Evolutionary conservation across 257 asterid species (phyloP).

Genomic region (Plantago major): DNA sequence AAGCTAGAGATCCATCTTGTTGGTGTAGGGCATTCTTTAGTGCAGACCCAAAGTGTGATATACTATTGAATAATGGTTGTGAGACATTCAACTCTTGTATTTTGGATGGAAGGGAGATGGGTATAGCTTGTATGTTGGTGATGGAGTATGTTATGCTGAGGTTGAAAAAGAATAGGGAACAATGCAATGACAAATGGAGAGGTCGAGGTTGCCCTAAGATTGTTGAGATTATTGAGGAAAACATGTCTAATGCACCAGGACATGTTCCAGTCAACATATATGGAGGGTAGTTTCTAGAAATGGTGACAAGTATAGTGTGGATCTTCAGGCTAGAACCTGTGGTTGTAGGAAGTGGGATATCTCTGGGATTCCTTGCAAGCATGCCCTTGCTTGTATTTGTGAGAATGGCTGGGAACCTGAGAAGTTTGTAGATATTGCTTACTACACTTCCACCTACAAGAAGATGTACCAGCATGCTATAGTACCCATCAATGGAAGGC

Average conservation of each 20-base stretch:
- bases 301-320: not conserved
- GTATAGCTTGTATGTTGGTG: not conserved
- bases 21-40: not conserved
- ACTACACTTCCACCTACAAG: not conserved
- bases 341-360: not conserved
- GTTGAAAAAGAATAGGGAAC: not conserved
- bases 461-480: not conserved
- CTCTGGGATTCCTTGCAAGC: not conserved
- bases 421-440: not conserved
- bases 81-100: not conserved
- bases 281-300: not conserved
- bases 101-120: not conserved
- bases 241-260: not conserved
- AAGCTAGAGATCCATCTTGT: not conserved
- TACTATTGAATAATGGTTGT: not conserved
- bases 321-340: not conserved
- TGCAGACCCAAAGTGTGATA: not conserved
- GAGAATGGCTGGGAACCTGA: not conserved
- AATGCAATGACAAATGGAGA: not conserved
- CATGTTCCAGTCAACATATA: not conserved
- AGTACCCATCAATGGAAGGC: not conserved
- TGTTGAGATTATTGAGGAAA: not conserved
- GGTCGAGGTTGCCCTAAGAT: not conserved
- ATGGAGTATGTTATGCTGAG: not conserved
- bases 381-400: not conserved